These are phyloP conservation scores for Przewalskia tangutica DNA, from an alignment of 257 asterid genomes.

Conservation along the genomic window DNA sequence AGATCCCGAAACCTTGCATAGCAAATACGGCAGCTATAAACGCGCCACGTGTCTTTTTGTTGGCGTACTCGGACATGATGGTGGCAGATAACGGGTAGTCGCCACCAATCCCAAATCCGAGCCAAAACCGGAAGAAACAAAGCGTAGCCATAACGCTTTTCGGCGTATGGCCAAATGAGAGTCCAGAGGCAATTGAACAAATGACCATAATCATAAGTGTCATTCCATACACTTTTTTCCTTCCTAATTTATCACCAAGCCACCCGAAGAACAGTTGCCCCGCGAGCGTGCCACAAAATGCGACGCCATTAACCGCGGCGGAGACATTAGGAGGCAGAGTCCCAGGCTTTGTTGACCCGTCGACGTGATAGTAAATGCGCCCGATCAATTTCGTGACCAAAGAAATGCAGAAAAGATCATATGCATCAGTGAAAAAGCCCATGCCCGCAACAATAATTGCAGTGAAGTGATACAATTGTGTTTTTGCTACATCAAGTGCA, in stretches of 20 bases:
- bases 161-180: background rate
- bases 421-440: slow-evolving; percentile 12
- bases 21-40: slow-evolving; percentile 6
- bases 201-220: slow-evolving; percentile 7
- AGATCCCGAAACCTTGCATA: slow-evolving; percentile 14
- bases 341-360: background rate
- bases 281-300: background rate
- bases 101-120: slow-evolving; percentile 7
- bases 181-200: slow-evolving; percentile 1
- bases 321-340: background rate
- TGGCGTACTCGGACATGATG: slow-evolving; percentile 5
- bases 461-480: slow-evolving; percentile 6
- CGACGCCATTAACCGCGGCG: slow-evolving; percentile 4
- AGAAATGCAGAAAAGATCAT: slow-evolving; percentile 9
- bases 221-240: slow-evolving; percentile 7
- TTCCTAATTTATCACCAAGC: slow-evolving; percentile 9
- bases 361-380: background rate
- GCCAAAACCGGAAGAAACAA: slow-evolving; percentile 15
- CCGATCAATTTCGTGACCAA: slow-evolving; percentile 7
- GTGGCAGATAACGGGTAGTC: slow-evolving; percentile 9
- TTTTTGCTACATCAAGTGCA: slow-evolving; percentile 10
- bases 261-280: slow-evolving; percentile 10
- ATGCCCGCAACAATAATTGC: slow-evolving; percentile 10
- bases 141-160: slow-evolving; percentile 1
- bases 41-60: background rate